Evolutionary conservation across 495 filamentous ascomycete genomes (phyloP).

Genomic region (Stereocaulon alpinum): DNA sequence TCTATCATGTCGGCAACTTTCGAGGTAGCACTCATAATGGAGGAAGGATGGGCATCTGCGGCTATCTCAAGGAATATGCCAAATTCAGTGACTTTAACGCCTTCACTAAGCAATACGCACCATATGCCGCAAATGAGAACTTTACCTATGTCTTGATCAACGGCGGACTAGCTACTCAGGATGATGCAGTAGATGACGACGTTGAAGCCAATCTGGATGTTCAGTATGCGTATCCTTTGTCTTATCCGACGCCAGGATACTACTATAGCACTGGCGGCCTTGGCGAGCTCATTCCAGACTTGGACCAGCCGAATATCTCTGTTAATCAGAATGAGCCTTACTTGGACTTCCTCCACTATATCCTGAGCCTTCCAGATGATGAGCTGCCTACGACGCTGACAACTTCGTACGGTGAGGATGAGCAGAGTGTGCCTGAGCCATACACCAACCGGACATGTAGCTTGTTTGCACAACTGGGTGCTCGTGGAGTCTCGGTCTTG

Average conservation of each 20-base stretch:
- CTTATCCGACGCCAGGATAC: conserved; percentile 35
- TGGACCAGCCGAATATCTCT: conserved; percentile 39
- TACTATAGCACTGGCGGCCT: conserved; percentile 46
- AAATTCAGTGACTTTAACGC: conserved; percentile 29
- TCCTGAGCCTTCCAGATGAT: conserved; percentile 48
- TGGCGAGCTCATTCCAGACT: conserved; percentile 41
- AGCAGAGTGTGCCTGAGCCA: conserved; percentile 55
- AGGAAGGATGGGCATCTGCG: conserved; percentile 45
- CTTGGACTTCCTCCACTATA: conserved; percentile 63
- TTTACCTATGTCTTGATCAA: conserved; percentile 50
- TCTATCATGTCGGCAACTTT: conserved; percentile 42
- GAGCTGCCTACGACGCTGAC: conserved; percentile 64
- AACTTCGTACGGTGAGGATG: conserved; percentile 65
- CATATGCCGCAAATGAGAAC: conserved; percentile 35
- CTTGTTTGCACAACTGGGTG: conserved; percentile 52
- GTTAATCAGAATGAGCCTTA: conserved; percentile 69
- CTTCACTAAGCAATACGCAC: conserved; percentile 22
- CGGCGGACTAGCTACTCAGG: conserved; percentile 43
- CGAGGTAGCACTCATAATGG: conserved; percentile 35
- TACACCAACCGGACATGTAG: conserved; percentile 46
- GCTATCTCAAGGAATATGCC: conserved; percentile 43
- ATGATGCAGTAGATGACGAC: conserved; percentile 34
- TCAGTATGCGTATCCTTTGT: conserved; percentile 48
- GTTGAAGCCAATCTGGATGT: conserved; percentile 70
- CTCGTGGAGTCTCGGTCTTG: conserved; percentile 52